Base-by-base conservation (phyloP, 2,329 filamentous ascomycete genomes). In the Aspergillus intermedius region DNA sequence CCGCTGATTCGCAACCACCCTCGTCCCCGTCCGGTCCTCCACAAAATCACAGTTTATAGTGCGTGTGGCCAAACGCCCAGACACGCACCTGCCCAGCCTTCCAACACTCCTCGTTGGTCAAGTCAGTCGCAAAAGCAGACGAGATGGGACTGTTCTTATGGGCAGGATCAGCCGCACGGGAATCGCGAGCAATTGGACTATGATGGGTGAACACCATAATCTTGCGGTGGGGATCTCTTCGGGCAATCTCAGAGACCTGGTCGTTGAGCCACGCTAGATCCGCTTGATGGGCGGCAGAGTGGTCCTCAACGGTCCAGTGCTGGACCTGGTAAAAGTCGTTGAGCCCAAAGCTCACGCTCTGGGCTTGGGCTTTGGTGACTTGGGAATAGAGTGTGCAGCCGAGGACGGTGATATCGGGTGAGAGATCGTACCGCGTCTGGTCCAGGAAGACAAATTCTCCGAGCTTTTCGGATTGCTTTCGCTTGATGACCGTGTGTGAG, bases 281-380 rank as follows among this genome's bases (percentile, higher is more conserved):
- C 28, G 54, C 54, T 22, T 59, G 48, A 30, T 71, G 67, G 2
- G 62, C 60, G 4, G 51, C 52, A 23, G 52, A 55, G 49, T 72
- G 68, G 9, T 50, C 53, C 19, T 62, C 60, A 4, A 70, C 57
- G 1, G 59, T 59, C 66, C 68, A 72, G 43, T 65, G 53, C 0
- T 57, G 42, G n/a, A 70, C 79, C 1, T 71, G 56, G 53, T 71
- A 77, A 52, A 81, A 82, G 62, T 81, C 77, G 41, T 77, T 77
- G 7, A 81, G 54, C 0, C 72, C 66, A 32, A 70, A 57, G 43
- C 67, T 69, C 12, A 81, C 71, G 0, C 49, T 56, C 30, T 67
- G 61, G 6, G 57, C 53, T 5, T 71, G 64, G n/a, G 66, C 57
- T 0, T 65, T 47, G 1, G 69, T 65, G 22, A 82, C 62, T 7